These are phyloP conservation scores for Monosporascus sp. DNA, from an alignment of 2,329 filamentous ascomycete species.

Conservation along the genomic window DNA sequence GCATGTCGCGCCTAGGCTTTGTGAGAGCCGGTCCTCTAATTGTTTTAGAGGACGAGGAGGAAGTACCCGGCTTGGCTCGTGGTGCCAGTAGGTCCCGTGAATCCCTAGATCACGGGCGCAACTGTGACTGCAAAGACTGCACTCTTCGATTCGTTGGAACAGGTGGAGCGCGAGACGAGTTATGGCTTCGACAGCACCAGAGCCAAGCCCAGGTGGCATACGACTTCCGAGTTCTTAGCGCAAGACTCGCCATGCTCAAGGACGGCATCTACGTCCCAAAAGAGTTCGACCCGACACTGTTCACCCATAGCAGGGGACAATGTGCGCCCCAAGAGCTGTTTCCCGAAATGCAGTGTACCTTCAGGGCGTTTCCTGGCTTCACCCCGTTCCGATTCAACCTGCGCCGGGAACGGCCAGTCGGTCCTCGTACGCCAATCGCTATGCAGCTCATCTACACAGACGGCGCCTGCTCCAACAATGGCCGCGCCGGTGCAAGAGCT, in stretches of 20 bases:
- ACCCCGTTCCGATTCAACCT: not conserved
- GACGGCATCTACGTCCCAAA: not conserved
- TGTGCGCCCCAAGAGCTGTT: not conserved
- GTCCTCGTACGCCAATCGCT: not conserved
- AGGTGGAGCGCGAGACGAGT: not conserved
- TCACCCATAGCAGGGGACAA: not conserved
- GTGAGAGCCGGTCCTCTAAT: not conserved
- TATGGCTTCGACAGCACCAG: not conserved
- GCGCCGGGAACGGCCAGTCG: not conserved
- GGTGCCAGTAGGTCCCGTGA: too few species aligned
- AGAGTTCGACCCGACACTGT: not conserved
- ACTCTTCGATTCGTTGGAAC: not conserved
- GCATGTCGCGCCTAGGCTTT: too few species aligned
- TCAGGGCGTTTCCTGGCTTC: not conserved
- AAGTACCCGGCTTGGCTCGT: too few species aligned
- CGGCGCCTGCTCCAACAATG: not conserved
- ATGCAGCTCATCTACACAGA: not conserved
- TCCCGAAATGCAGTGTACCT: not conserved
- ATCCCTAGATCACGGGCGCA: not conserved
- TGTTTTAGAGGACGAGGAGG: not conserved
- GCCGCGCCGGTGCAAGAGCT: slow-evolving; percentile 1
- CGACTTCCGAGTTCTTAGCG: not conserved
- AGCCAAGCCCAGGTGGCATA: not conserved
- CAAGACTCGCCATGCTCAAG: not conserved
- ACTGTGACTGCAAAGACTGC: not conserved